phyloP scores from a whole-genome alignment of 2,329 filamentous ascomycete species.

The Microcera coccophila region DNA sequence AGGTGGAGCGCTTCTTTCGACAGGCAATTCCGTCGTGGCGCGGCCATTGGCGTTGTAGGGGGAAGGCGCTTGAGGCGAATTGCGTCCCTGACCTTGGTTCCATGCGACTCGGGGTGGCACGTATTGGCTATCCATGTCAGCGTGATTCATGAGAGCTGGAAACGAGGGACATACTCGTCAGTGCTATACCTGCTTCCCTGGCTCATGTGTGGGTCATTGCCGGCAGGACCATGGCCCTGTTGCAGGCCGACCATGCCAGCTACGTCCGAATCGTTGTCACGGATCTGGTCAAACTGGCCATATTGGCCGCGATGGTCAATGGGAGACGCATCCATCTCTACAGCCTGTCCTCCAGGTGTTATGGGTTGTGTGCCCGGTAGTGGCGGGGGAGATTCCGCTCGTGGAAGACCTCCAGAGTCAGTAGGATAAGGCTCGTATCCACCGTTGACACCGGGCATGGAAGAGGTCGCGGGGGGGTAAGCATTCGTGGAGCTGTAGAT shows the following conservation, averaged over 20 bases:
- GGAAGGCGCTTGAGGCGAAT: conserved; percentile 45
- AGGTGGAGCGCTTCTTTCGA: conserved; percentile 33
- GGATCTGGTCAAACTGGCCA: conserved; percentile 45
- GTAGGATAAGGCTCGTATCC: conserved; percentile 44
- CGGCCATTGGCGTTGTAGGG: conserved; percentile 37
- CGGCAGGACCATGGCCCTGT: conserved; percentile 44
- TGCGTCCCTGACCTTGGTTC: conserved; percentile 43
- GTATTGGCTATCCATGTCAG: conserved; percentile 41
- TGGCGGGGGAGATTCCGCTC: conserved; percentile 63
- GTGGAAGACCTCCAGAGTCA: conserved; percentile 45
- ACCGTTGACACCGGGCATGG: conserved; percentile 31
- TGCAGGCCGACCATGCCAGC: conserved; percentile 71
- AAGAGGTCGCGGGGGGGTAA: conserved; percentile 31
- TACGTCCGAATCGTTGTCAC: conserved; percentile 67
- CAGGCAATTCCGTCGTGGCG: conserved; percentile 36
- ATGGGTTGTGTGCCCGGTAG: conserved; percentile 44
- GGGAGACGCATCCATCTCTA: conserved; percentile 76
- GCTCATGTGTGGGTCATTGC: conserved; percentile 53
- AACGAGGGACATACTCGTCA: conserved; percentile 56
- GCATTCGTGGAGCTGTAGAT: conserved; percentile 26
- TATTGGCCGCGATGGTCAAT: conserved; percentile 39
- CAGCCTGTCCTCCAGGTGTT: conserved; percentile 56
- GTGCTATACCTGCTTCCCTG: conserved; percentile 70
- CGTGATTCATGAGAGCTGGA: background rate
- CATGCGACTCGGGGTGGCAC: conserved; percentile 55